phyloP scores from a whole-genome alignment of 192 early-diverging fungal genomes.

The Coemansia sp. region DNA sequence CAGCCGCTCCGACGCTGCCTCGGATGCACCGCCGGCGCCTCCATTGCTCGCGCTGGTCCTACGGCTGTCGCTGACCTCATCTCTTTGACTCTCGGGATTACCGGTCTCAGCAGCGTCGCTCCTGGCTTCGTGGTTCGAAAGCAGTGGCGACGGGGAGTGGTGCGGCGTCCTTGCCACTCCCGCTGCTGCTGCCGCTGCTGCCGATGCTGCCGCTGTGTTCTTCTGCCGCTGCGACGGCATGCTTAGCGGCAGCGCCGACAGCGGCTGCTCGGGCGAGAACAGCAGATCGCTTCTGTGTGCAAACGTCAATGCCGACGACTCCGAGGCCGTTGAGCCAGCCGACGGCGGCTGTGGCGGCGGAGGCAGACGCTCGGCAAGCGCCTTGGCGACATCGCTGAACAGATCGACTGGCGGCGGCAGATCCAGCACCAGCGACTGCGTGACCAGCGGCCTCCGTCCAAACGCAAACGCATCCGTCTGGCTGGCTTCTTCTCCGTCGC shows the following conservation, averaged over 20 bases:
- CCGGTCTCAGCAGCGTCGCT: background rate
- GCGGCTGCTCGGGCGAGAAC: slow-evolving; percentile 14
- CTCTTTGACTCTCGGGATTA: too few species aligned
- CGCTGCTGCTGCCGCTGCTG: slow-evolving; percentile 6
- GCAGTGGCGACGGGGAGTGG: too few species aligned
- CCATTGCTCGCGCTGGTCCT: background rate
- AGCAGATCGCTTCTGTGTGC: slow-evolving; percentile 14
- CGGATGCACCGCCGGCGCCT: background rate
- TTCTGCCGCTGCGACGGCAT: background rate
- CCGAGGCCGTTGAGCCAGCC: slow-evolving; percentile 27
- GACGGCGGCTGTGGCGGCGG: slow-evolving; percentile 9
- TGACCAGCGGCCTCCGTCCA: background rate
- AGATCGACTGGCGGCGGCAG: slow-evolving; percentile 40
- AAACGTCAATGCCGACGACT: slow-evolving; percentile 26
- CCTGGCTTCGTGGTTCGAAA: too few species aligned
- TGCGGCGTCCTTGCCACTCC: background rate
- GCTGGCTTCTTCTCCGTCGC: background rate
- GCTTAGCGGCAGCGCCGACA: slow-evolving; percentile 18
- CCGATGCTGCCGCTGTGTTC: background rate
- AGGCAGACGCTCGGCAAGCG: slow-evolving; percentile 42
- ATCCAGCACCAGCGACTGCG: slow-evolving; percentile 41
- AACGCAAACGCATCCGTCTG: background rate
- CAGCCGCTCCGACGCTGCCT: background rate
- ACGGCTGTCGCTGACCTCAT: too few species aligned
- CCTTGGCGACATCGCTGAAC: slow-evolving; percentile 40